Base-by-base conservation (phyloP, 805 yeast species). In the Zygotorulaspora danielsina region DNA sequence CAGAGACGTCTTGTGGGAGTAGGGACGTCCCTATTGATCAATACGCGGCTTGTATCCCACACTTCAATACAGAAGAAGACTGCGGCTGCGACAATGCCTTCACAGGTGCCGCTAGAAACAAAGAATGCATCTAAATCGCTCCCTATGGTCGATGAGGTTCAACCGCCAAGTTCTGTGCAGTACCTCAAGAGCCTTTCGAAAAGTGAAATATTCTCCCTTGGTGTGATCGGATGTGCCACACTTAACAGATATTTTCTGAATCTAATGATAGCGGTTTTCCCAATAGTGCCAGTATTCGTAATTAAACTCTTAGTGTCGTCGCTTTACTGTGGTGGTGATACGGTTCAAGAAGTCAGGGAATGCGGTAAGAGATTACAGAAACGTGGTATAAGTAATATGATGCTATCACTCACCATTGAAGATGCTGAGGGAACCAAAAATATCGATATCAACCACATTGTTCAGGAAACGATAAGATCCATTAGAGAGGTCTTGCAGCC, bases 341-440 rank as follows among this genome's bases (percentile, higher is more conserved):
- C 75, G 44, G 72, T 81, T 39, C 63, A 64, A 8, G 84, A 88
- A 48, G 93, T 89, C 10, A 69, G 76, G 38, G 60, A 69, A 39
- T 83, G 95, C 3, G 95, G 95, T 38, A 66, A 70, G 39, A 69
- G 77, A 42, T 71, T 89, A 49, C 70, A 77, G 39, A 61, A 72
- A 36, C 72, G 95, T 45, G 95, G 95, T 7, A 84, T 88, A 55
- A 78, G 84, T 50, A 90, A 89, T 69, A 86, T 89, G 95, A 87
- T 89, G 95, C 69, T 89, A n/a, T 82, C 94, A 1, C 76, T 87
- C 60, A 86, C 96, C 11, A 88, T 89, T 37, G 97, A 89, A 65
- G 95, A 93, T 40, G 81, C 96, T 38, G 85, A 85, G 48, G 96
- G 95, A 26, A 75, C 74, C 42, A 73, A 76, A 56, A 69, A 75